Evolutionary conservation across 1,139 yeast species (phyloP).

Genomic region (Arxiozyma bovina): DNA sequence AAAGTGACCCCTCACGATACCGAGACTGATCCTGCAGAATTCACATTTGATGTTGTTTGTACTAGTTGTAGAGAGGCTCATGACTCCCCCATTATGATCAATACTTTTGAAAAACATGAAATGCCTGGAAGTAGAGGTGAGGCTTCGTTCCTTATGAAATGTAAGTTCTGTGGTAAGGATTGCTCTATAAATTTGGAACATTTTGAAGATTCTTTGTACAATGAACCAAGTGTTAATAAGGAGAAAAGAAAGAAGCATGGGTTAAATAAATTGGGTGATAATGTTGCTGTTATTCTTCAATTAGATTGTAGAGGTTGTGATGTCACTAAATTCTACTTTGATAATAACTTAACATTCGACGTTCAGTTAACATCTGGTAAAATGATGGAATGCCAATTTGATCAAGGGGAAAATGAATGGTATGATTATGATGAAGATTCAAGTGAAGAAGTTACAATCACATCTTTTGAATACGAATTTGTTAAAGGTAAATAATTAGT

Average conservation of each 20-base stretch:
- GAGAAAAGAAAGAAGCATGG: constrained; percentile 24
- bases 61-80: constrained; percentile 73
- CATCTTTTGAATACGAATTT: constrained; percentile 59
- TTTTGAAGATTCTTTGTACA: constrained; percentile 32
- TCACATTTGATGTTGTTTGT: constrained; percentile 65
- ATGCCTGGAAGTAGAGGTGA: constrained; percentile 70
- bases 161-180: constrained; percentile 36
- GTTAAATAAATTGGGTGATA: constrained; percentile 29
- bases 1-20: constrained; percentile 46
- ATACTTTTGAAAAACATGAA: constrained; percentile 46
- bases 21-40: constrained; percentile 56
- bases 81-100: constrained; percentile 64
- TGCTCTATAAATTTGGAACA: constrained; percentile 22
- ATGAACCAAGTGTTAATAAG: constrained; percentile 19
- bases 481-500: constrained; percentile 24
- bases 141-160: constrained; percentile 74
- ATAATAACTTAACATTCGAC: constrained; percentile 17
- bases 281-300: constrained; percentile 44
- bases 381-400: constrained; percentile 44
- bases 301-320: constrained; percentile 86
- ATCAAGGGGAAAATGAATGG: constrained; percentile 79
- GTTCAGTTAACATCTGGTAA: constrained; percentile 24
- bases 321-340: constrained; percentile 57
- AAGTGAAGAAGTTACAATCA: constrained; percentile 69
- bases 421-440: constrained; percentile 89